Evolutionary conservation across 441 rosid genomes (phyloP).

Genomic region (Gossypium gossypioides): DNA sequence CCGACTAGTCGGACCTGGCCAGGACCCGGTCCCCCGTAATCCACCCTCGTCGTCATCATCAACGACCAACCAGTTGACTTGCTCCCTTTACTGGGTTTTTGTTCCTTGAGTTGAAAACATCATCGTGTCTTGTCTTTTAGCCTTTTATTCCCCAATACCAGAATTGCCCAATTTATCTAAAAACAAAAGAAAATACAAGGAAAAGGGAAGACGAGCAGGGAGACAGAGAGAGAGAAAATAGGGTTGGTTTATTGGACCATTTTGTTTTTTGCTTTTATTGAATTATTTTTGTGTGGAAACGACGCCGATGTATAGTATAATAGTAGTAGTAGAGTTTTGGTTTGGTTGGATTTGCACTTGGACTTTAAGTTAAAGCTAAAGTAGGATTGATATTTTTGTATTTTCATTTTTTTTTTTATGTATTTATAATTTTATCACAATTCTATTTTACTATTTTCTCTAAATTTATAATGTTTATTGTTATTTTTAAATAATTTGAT

Average conservation of each 20-base stretch:
- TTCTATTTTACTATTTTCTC: background rate
- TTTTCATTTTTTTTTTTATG: background rate
- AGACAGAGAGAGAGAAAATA: background rate
- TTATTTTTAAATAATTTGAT: background rate
- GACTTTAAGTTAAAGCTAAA: background rate
- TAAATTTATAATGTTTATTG: background rate
- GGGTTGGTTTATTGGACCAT: background rate
- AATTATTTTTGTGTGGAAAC: constrained; percentile 21
- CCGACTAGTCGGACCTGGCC: constrained; percentile 39
- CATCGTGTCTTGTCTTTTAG: background rate
- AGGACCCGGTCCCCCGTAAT: constrained; percentile 10
- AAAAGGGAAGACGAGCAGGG: background rate
- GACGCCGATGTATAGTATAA: constrained; percentile 27
- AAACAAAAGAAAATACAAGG: background rate
- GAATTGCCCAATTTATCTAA: background rate
- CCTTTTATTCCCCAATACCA: background rate
- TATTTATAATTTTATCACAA: background rate
- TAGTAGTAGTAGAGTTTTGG: background rate
- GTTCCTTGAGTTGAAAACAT: background rate
- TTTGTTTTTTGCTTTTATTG: background rate
- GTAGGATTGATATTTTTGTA: background rate
- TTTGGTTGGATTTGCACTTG: background rate
- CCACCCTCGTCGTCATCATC: constrained; percentile 33
- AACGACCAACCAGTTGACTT: constrained; percentile 3
- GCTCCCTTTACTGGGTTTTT: background rate